Evolutionary conservation across 768 basidiomycete genomes (phyloP).

Genomic region (Calocybe indica): DNA sequence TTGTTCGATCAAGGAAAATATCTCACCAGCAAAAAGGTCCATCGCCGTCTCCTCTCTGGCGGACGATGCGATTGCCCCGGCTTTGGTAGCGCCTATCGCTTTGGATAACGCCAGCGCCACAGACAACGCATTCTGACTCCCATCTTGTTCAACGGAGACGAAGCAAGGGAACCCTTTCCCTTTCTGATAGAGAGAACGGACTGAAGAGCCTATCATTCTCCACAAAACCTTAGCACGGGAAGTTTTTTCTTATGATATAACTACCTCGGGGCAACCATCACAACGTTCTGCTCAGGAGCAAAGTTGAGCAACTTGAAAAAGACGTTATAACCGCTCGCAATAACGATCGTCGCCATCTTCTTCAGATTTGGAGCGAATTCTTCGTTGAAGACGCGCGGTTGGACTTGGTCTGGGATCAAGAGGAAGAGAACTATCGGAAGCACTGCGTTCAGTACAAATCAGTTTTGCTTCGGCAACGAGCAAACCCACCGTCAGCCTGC

Average conservation of each 20-base stretch:
- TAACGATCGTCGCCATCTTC: conserved; percentile 39
- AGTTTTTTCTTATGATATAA: not conserved
- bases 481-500: conserved; percentile 45
- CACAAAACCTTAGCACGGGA: not conserved
- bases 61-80: conserved; percentile 58
- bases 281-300: conserved; percentile 46
- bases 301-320: conserved; percentile 55
- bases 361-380: conserved; percentile 46
- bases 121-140: conserved; percentile 39
- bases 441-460: not conserved
- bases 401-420: conserved; percentile 59
- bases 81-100: conserved; percentile 56
- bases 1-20: not conserved
- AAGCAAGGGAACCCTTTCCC: conserved; percentile 61
- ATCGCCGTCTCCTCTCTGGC: conserved; percentile 58
- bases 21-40: conserved; percentile 50
- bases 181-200: conserved; percentile 54
- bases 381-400: conserved; percentile 57
- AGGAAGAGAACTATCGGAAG: conserved; percentile 45
- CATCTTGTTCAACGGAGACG: conserved; percentile 59
- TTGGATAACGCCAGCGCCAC: conserved; percentile 48
- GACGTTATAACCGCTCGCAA: conserved; percentile 64
- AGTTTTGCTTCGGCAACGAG: not conserved
- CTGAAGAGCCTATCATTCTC: conserved; percentile 66
- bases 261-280: conserved; percentile 64